These are phyloP conservation scores for Cyclanthera cordifolia DNA, from an alignment of 306 rosid species.

Conservation along the genomic window DNA sequence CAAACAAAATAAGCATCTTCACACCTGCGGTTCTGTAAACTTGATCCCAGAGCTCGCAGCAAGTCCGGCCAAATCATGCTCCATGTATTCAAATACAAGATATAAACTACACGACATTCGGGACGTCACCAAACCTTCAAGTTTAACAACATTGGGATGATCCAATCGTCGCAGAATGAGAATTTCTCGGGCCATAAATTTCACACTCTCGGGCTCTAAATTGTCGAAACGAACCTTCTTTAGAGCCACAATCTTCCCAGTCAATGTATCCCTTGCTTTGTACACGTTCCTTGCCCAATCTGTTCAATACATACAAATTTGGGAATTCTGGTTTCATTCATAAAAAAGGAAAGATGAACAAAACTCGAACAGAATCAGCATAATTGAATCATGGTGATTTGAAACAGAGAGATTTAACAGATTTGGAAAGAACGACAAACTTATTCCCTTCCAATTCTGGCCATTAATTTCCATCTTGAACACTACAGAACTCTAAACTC, in stretches of 20 bases:
- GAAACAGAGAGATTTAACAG: background rate
- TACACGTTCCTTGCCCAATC: constrained; percentile 97
- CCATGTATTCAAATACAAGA: constrained; percentile 78
- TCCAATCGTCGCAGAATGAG: constrained; percentile 70
- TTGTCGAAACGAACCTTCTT: constrained; percentile 89
- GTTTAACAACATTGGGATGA: constrained; percentile 77
- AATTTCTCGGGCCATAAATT: constrained; percentile 90
- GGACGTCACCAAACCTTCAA: constrained; percentile 85
- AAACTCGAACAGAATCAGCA: background rate
- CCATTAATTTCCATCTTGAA: background rate
- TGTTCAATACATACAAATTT: constrained; percentile 22
- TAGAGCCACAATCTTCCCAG: constrained; percentile 68
- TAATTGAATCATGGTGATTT: background rate
- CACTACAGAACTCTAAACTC: background rate
- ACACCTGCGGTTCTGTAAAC: constrained; percentile 80
- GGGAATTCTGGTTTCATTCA: background rate
- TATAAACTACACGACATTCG: constrained; percentile 86
- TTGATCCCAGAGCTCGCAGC: constrained; percentile 64
- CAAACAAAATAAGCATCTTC: background rate
- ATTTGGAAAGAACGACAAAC: too few relatives aligned
- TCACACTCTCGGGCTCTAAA: constrained; percentile 90
- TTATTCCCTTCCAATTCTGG: too few relatives aligned
- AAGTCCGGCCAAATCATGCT: constrained; percentile 90
- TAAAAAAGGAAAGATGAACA: background rate
- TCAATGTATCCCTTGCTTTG: constrained; percentile 74